These are phyloP conservation scores for Microbotryomycetes sp. DNA, from an alignment of 1,284 basidiomycete species.

Conservation along the genomic window DNA sequence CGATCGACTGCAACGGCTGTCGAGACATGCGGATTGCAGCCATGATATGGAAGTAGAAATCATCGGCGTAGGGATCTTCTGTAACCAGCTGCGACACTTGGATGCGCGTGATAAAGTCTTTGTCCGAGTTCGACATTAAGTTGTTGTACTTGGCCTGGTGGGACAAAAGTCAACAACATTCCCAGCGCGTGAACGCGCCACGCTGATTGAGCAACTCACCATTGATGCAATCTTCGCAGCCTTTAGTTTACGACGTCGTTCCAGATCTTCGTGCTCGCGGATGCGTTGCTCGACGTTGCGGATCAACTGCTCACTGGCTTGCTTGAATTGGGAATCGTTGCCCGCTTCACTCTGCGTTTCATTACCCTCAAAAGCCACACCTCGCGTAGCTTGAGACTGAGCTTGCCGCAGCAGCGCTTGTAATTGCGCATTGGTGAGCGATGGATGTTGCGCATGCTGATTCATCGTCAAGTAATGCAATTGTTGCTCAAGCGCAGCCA, in stretches of 20 bases:
- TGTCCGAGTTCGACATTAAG: slow-evolving; percentile 97
- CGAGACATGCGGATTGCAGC: slow-evolving; percentile 48
- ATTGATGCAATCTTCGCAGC: slow-evolving; percentile 78
- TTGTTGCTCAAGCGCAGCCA: slow-evolving; percentile 22
- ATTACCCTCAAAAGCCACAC: not conserved
- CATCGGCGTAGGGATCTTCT: slow-evolving; percentile 92
- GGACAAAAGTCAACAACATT: not conserved
- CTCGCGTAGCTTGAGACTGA: slow-evolving; percentile 7
- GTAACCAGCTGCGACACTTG: slow-evolving; percentile 97
- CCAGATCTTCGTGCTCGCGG: slow-evolving; percentile 74
- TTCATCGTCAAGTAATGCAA: slow-evolving; percentile 14
- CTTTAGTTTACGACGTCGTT: slow-evolving; percentile 69
- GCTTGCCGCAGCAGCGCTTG: slow-evolving; percentile 26
- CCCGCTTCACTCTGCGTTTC: slow-evolving; percentile 18
- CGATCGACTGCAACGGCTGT: not conserved
- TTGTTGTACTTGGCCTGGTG: slow-evolving; percentile 87
- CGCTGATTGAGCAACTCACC: slow-evolving; percentile 51
- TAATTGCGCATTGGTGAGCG: slow-evolving; percentile 25
- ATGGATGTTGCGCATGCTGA: slow-evolving; percentile 28
- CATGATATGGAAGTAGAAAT: slow-evolving; percentile 96
- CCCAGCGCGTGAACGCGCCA: too few relatives aligned
- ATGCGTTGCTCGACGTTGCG: slow-evolving; percentile 73
- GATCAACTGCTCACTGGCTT: slow-evolving; percentile 61
- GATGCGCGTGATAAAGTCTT: slow-evolving; percentile 99
- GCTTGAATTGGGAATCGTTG: slow-evolving; percentile 48